Evolutionary conservation across 768 basidiomycete genomes (phyloP), one percentile per base, ranked within the genome.

Genomic region (Tulasnella sp.): DNA sequence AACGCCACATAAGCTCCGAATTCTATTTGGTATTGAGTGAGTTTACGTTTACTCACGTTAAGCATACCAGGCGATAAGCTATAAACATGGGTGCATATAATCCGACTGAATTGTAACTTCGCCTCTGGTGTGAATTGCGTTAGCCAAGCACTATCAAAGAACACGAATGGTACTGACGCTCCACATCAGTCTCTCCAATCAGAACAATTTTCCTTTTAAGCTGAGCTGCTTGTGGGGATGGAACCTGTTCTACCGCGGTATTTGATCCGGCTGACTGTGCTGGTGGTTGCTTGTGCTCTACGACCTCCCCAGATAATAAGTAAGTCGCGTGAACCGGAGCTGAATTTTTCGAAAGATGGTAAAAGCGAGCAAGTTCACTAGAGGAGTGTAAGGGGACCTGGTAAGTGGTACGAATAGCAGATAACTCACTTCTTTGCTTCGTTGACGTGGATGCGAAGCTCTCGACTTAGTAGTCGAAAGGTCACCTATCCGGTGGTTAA

Each of bases 371-470:
- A 6, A 89, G 71, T 58, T 81, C 79, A 58, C 86, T 88, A 28
- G 20, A 24, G 42, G 37, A 32, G 24, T 53, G 13, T 20, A 53
- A 45, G 7, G 54, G 25, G 31, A 9, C 27, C 8, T 37, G 7
- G 25, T 34, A 15, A 33, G 33, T 9, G 12, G n/a, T 12, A 28
- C 27, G 24, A 8, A 37, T 32, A 53, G 9, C 27, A 22, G 15
- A 32, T 25, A 32, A 45, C 73, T 59, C 54, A 87, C 86, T 78
- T 81, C 62, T 87, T 89, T 16, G 86, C 85, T 32, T 66, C 66
- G 63, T 86, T 83, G 59, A 87, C 83, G n/a, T n/a, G n/a, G n/a
- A n/a, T n/a, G n/a, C n/a, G n/a, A n/a, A n/a, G n/a, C n/a, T n/a
- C n/a, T n/a, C n/a, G n/a, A n/a, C n/a, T n/a, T n/a, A n/a, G n/a